Base-by-base conservation (phyloP, 2,329 filamentous ascomycete species). In the Neonectria hederae region DNA sequence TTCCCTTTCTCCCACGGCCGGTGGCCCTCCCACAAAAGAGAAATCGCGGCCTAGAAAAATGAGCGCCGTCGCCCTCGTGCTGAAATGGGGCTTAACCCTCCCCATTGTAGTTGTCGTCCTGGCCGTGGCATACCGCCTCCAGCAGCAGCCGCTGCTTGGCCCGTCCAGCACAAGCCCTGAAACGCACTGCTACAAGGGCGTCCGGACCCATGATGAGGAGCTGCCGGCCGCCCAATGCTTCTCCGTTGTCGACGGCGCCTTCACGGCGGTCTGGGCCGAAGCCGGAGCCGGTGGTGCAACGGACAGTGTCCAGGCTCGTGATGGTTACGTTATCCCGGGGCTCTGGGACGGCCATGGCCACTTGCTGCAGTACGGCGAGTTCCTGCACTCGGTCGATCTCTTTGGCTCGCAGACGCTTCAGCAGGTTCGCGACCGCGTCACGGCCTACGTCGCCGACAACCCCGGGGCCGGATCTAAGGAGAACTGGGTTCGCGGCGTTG, bases 321-420 rank as follows among this genome's bases (percentile, higher is more conserved):
- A 73, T 22, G 88, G 88, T 0, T 83, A 87, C 68, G 89, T 86
- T 2, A 85, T 91, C 26, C 90, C 90, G 0, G 90, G 90, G 0
- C 80, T 92, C 2, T 92, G 89, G 86, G 90, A 92, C 68, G 89
- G 89, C 0, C 90, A 92, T 74, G 90, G 88, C 0, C 90, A 92
- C 73, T 78, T 92, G 52, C 74, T 89, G 19, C 84, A 86, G 69
- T 91, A 90, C 74, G 90, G 87, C 54, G 89, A 92, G 76, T 89
- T 90, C 71, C 78, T 92, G 40, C 85, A 89, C 70, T 89, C 87
- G 5, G 89, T 89, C 0, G 84, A 89, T 69, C 77, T 92, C 3
- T 90, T 91, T 69, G 89, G 87, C 0, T 80, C 85, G 0, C 65
- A 77, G n/a, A 85, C 84, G 5, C 80, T 89, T 65, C 80, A 82